Percentiles rank a stretch among this genome's conserved stretches.
phyloP scores from a whole-genome alignment of 139 green algal species.

The Coelastrella sp. region DNA sequence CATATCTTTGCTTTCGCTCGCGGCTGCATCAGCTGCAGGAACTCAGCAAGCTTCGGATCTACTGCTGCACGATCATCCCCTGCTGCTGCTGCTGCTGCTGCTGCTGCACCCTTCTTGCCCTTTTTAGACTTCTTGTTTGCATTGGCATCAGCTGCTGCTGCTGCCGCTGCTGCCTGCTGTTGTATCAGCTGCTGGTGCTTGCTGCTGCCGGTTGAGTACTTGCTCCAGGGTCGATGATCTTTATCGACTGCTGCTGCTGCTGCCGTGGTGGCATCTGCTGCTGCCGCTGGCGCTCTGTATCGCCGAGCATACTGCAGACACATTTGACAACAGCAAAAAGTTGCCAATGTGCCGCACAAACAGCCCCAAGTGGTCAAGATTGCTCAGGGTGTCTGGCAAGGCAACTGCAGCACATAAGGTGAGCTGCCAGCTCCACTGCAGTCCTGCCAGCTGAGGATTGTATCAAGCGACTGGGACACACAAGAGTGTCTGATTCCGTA shows the following conservation, averaged over 20 bases:
- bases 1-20: slow-evolving; percentile 84
- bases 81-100: slow-evolving; percentile 48
- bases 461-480: too few relatives aligned
- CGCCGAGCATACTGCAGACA: slow-evolving; percentile 38
- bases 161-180: not conserved
- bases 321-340: too few relatives aligned
- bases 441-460: too few relatives aligned
- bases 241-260: slow-evolving; percentile 8
- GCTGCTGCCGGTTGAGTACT: slow-evolving; percentile 83
- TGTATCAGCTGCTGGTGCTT: slow-evolving; percentile 47
- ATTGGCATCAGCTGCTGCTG: slow-evolving; percentile 42
- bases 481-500: too few relatives aligned
- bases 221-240: slow-evolving; percentile 87
- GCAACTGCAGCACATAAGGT: too few relatives aligned
- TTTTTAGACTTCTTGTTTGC: slow-evolving; percentile 43
- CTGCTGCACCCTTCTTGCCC: slow-evolving; percentile 45
- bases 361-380: too few relatives aligned
- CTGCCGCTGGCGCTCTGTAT: slow-evolving; percentile 19
- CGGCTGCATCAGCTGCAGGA: slow-evolving; percentile 93
- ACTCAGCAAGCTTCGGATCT: slow-evolving; percentile 91
- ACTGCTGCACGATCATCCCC: not conserved
- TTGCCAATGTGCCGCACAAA: too few relatives aligned
- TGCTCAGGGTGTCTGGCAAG: too few relatives aligned
- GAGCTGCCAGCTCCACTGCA: too few relatives aligned
- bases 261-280: slow-evolving; percentile 21